These are phyloP conservation scores for Leccinum fuscescens DNA, from an alignment of 1,284 basidiomycete genomes.

Conservation along the genomic window DNA sequence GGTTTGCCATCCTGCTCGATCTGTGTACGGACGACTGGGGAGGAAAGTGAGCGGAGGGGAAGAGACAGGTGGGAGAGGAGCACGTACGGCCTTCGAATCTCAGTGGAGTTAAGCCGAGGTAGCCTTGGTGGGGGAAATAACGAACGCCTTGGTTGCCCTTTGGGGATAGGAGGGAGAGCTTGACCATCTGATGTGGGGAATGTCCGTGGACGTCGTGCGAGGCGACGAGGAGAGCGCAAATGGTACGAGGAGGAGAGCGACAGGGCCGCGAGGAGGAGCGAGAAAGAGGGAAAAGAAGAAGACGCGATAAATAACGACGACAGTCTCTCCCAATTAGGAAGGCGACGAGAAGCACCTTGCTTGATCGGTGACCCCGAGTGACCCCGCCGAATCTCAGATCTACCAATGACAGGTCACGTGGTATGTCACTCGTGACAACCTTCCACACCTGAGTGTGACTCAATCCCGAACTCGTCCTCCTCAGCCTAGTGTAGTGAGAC, in stretches of 20 bases:
- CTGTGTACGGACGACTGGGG: slow-evolving; percentile 61
- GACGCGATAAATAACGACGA: slow-evolving; percentile 35
- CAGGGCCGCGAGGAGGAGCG: slow-evolving; percentile 14
- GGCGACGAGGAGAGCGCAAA: slow-evolving; percentile 27
- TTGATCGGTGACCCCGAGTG: slow-evolving; percentile 28
- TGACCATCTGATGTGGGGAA: slow-evolving; percentile 47
- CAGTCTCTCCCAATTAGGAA: slow-evolving; percentile 30
- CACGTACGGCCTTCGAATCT: slow-evolving; percentile 70
- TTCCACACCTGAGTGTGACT: slow-evolving; percentile 9
- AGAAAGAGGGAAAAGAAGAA: slow-evolving; percentile 32
- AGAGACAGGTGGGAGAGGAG: slow-evolving; percentile 9
- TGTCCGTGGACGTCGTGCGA: slow-evolving; percentile 25
- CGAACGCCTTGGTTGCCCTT: slow-evolving; percentile 67
- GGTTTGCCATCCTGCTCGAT: slow-evolving; percentile 69
- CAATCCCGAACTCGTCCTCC: neutral
- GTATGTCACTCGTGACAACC: slow-evolving; percentile 18
- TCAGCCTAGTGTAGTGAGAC: neutral
- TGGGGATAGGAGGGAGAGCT: slow-evolving; percentile 56
- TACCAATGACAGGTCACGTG: slow-evolving; percentile 22
- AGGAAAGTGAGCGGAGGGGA: slow-evolving; percentile 6
- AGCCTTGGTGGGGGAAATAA: slow-evolving; percentile 74
- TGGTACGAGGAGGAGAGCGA: slow-evolving; percentile 28
- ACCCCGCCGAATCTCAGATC: slow-evolving; percentile 31
- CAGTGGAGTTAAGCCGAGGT: slow-evolving; percentile 77
- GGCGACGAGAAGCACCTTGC: slow-evolving; percentile 30